Percentiles rank a stretch among this genome's conserved stretches.
phyloP scores from a whole-genome alignment of 306 rosid genomes.

The Vachellia pachyceras region DNA sequence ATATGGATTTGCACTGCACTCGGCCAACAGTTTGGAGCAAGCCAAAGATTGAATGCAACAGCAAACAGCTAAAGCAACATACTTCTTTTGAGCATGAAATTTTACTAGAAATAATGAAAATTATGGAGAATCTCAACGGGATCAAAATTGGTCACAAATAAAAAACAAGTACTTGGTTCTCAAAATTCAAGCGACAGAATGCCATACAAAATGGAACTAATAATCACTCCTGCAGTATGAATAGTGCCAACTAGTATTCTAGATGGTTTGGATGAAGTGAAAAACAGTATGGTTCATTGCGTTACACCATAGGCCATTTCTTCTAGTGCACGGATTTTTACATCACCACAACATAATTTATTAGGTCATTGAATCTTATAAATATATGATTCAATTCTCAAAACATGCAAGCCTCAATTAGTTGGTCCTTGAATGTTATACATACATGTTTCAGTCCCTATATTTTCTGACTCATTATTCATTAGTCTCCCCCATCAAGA shows the following conservation, averaged over 20 bases:
- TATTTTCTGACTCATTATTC: neutral
- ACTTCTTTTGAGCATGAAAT: constrained; percentile 3
- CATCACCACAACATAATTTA: neutral
- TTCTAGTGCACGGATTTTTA: neutral
- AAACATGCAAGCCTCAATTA: neutral
- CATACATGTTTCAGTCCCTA: neutral
- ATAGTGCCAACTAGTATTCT: neutral
- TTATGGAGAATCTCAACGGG: neutral
- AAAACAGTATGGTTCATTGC: constrained; percentile 17
- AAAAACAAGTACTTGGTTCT: neutral
- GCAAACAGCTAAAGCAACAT: constrained; percentile 27
- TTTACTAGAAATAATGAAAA: neutral
- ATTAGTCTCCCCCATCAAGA: neutral
- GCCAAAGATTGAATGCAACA: constrained; percentile 24
- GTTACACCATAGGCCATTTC: constrained; percentile 20
- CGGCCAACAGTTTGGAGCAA: neutral
- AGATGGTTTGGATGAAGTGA: neutral
- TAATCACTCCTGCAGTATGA: neutral
- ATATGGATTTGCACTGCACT: constrained; percentile 50
- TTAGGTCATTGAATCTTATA: neutral
- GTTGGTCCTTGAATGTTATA: neutral
- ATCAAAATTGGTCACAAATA: neutral
- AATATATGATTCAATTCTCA: neutral
- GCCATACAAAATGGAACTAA: neutral
- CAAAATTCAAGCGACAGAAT: neutral